Percentiles rank a stretch among this genome's conserved stretches.
Conservation (phyloP, 1,284 basidiomycete species). For the Phylloboletellus chloephorus region DNA sequence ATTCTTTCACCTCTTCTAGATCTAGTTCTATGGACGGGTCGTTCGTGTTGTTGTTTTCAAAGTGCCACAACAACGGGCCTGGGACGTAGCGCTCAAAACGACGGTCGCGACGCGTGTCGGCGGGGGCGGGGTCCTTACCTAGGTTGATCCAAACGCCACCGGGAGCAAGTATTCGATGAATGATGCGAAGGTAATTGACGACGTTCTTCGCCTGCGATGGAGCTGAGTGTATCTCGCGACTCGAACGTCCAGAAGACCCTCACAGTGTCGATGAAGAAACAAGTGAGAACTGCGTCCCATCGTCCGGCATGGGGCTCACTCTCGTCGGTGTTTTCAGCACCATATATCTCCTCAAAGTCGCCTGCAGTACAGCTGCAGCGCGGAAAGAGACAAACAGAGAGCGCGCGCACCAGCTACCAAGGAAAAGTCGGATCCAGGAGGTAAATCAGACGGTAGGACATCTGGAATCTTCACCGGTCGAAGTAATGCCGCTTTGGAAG, state of each 20-base stretch:
- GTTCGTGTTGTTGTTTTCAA: conserved; percentile 78
- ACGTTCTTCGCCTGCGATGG: conserved; percentile 77
- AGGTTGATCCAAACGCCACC: conserved; percentile 92
- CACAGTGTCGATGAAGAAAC: conserved; percentile 97
- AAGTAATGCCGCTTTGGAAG: conserved; percentile 56
- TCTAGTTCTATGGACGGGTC: conserved; percentile 86
- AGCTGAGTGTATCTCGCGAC: neutral
- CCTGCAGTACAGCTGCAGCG: conserved; percentile 38
- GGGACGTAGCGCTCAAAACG: neutral
- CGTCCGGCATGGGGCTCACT: conserved; percentile 62
- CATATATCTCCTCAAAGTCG: conserved; percentile 92
- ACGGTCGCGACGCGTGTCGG: neutral
- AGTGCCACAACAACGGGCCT: conserved; percentile 96
- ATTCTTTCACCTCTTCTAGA: conserved; percentile 84
- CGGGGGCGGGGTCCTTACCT: conserved; percentile 36
- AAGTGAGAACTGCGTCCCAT: conserved; percentile 91
- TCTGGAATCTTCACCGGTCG: conserved; percentile 75
- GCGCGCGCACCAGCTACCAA: conserved; percentile 67
- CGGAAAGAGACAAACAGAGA: neutral
- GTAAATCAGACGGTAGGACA: conserved; percentile 70
- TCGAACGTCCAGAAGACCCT: conserved; percentile 13
- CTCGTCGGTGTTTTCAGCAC: conserved; percentile 42
- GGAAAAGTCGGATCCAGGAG: conserved; percentile 64
- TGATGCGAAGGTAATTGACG: conserved; percentile 82
- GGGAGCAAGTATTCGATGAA: conserved; percentile 73